phyloP scores from a whole-genome alignment of 495 filamentous ascomycete species.

The Aspergillus carlsbadensis region DNA sequence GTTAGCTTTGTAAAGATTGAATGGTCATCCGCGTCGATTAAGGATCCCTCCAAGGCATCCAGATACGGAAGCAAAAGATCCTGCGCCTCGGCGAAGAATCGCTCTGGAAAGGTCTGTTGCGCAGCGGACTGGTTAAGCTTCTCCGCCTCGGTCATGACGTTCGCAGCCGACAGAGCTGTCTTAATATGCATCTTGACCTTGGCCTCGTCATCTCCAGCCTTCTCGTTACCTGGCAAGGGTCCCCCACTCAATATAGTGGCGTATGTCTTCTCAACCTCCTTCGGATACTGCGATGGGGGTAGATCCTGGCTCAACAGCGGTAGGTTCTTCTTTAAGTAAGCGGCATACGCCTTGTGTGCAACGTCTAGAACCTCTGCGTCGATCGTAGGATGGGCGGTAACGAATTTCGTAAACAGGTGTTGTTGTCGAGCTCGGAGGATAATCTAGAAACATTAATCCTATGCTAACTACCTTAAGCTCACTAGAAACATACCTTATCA shows the following conservation, averaged over 20 bases:
- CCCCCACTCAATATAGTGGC: slow-evolving; percentile 52
- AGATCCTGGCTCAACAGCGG: slow-evolving; percentile 51
- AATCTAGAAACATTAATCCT: slow-evolving; percentile 50
- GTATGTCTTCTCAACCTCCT: slow-evolving; percentile 60
- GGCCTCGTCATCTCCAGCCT: slow-evolving; percentile 71
- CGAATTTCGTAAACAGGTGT: slow-evolving; percentile 63
- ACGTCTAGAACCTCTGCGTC: slow-evolving; percentile 56
- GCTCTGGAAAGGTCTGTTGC: slow-evolving; percentile 43
- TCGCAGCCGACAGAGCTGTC: slow-evolving; percentile 63
- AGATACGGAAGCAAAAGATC: slow-evolving; percentile 85
- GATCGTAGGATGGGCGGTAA: slow-evolving; percentile 38
- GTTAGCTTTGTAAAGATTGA: slow-evolving; percentile 79
- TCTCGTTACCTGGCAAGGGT: slow-evolving; percentile 57
- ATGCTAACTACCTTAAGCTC: background rate
- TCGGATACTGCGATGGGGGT: slow-evolving; percentile 46
- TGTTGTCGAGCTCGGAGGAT: slow-evolving; percentile 80
- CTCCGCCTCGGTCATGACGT: slow-evolving; percentile 48
- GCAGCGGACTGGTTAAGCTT: slow-evolving; percentile 32
- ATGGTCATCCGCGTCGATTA: slow-evolving; percentile 73
- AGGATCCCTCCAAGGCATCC: slow-evolving; percentile 71
- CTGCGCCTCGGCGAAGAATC: slow-evolving; percentile 54
- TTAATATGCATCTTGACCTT: slow-evolving; percentile 94
- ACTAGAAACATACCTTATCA: slow-evolving; percentile 64
- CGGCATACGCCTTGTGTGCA: slow-evolving; percentile 62
- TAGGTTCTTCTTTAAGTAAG: slow-evolving; percentile 79